A percentile compares a stretch with the other conserved stretches of the same genome.
Evolutionary conservation across 176 grass and related monocot species (phyloP).

Genomic region (Carex scoparia): DNA sequence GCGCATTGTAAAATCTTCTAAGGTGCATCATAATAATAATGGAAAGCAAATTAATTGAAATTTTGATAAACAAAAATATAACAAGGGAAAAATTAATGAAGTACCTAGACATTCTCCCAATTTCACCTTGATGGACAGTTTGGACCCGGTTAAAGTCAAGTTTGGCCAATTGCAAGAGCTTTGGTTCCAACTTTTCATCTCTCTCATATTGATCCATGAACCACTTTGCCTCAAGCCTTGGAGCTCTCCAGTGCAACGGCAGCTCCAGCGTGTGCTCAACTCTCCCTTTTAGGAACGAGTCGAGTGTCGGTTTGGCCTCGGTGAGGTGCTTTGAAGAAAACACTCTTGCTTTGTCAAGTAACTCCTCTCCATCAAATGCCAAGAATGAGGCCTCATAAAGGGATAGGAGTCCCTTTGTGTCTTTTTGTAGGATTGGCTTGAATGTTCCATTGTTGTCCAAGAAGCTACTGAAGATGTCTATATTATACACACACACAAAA

Average conservation of each 20-base stretch:
- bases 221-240: slow-evolving; percentile 32
- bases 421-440: neutral
- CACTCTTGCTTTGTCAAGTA: slow-evolving; percentile 24
- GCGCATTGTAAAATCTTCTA: neutral
- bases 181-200: neutral
- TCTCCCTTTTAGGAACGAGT: neutral
- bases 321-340: slow-evolving; percentile 7
- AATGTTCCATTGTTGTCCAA: slow-evolving; percentile 4
- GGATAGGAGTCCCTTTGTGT: slow-evolving; percentile 17
- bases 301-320: neutral
- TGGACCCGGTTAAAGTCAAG: slow-evolving; percentile 42
- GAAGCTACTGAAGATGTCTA: slow-evolving; percentile 24
- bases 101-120: slow-evolving; percentile 28
- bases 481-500: neutral
- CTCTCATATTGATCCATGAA: slow-evolving; percentile 36
- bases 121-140: slow-evolving; percentile 28
- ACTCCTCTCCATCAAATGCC: slow-evolving; percentile 17
- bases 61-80: neutral
- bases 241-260: slow-evolving; percentile 33
- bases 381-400: slow-evolving; percentile 42
- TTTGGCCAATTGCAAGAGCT: slow-evolving; percentile 31
- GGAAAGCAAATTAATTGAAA: neutral
- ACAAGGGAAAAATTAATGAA: neutral
- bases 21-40: neutral
- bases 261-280: slow-evolving; percentile 29